Evolutionary conservation across 179 eudicot genomes (phyloP).

Genomic region (Beta lomatogona): DNA sequence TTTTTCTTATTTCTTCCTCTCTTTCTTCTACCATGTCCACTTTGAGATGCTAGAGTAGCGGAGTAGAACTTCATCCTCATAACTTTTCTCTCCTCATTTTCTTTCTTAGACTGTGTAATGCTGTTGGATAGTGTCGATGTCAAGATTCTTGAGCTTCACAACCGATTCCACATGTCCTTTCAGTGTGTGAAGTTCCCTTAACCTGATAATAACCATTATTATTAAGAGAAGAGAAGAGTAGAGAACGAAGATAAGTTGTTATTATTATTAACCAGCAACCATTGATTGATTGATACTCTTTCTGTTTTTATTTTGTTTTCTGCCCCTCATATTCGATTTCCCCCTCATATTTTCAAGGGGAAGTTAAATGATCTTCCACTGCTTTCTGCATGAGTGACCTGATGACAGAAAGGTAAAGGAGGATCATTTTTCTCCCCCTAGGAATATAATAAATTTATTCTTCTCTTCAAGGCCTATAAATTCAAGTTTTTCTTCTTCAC

Average conservation of each 20-base stretch:
- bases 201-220: constrained; percentile 22
- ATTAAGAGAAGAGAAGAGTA: too few species aligned
- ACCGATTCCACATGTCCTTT: constrained; percentile 46
- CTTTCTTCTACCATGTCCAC: constrained; percentile 18
- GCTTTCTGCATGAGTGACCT: constrained; percentile 37
- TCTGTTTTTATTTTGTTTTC: not conserved
- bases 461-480: not conserved
- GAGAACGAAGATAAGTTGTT: not conserved
- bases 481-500: not conserved
- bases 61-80: constrained; percentile 16
- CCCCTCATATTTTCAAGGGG: constrained; percentile 21
- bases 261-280: not conserved
- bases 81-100: not conserved
- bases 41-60: constrained; percentile 10
- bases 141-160: constrained; percentile 42
- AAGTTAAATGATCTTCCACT: constrained; percentile 28
- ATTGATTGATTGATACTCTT: not conserved
- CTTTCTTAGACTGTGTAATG: constrained; percentile 39
- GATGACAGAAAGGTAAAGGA: constrained; percentile 29
- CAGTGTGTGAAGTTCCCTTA: constrained; percentile 43
- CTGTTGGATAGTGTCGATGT: constrained; percentile 35
- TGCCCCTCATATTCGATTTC: not conserved
- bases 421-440: constrained; percentile 30
- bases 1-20: constrained; percentile 32
- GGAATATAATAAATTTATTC: not conserved